Base-by-base conservation (phyloP, 306 rosid genomes). In the Hippophae gyantsensis region DNA sequence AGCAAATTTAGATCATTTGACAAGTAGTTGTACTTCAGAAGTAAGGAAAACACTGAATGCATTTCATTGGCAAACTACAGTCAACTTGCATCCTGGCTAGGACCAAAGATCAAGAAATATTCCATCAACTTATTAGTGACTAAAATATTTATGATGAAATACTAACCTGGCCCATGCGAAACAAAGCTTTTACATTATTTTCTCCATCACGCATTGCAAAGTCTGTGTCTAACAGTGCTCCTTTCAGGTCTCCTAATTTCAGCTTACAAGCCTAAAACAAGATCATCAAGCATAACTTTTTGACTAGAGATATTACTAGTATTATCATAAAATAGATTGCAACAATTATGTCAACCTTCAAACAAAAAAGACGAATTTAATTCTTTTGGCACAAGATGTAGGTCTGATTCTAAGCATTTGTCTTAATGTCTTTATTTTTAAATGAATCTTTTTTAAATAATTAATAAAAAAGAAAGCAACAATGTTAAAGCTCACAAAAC, bases 101-200 rank as follows among this genome's bases (percentile, higher is more conserved):
- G n/a, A 12, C 7, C 45, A 13, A 47, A 45, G 27, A 9, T 25
- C 8, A 43, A 43, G 43, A 49, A 62, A 43, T 38, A 54, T 26
- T 42, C 23, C 51, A 42, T 42, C 32, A 43, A 9, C 42, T 1
- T 9, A 40, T 32, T 32, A 32, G 38, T 13, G 55, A 65, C 25
- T 23, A 25, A 58, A 71, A 45, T 42, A 48, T 23, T 41, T 42
- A 45, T 43, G 65, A 65, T 49, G 55, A 32, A 42, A 68, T 64
- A 81, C 83, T 76, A 77, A 90, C 97, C 95, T 90, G 97, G 57
- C 97, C 97, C 74, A 86, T 94, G 62, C 97, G 95, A 57, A 90
- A 90, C 74, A 87, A 76, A 59, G 98, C 98, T 77, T 90, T 90
- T 43, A 79, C 98, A 81, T 90, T 87, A 73, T 85, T 65, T 8